Base-by-base conservation (phyloP, 2,329 filamentous ascomycete species). In the Nemania diffusa region DNA sequence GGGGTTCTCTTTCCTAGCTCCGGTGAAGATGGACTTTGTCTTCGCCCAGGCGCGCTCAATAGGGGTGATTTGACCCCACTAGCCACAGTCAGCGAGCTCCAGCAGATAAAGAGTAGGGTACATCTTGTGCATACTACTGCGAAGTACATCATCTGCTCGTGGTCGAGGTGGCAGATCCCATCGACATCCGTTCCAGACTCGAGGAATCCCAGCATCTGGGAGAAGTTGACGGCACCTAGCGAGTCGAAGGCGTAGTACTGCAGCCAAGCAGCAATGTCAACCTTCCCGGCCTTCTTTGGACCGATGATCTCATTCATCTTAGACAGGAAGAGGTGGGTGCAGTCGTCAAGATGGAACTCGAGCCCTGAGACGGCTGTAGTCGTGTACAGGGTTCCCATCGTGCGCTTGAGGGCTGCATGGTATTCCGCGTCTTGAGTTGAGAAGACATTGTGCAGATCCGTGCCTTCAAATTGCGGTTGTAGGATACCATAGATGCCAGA, bases 111-210 rank as follows among this genome's bases (percentile, higher is more conserved):
- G 4, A 17, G 15, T 2, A 2, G 11, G 40, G 13, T n/a, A 1
- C 7, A 20, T 24, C 22, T 17, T 48, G 3, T 44, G 17, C 53
- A 37, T 65, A 68, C 66, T 48, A 63, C 51, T 3, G 62, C 62
- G 50, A 68, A 68, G 20, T 68, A 65, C 59, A 68, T 60, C 66
- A 68, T 68, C 42, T 68, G 62, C 11, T 68, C 66, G 20, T 68
- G 66, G 42, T 68, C 67, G 8, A 65, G 22, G 20, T 69, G 59
- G 26, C 64, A 67, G 2, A 69, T 69, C 1, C 63, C 63, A 20
- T 69, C 67, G 13, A 69, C 56, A 24, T 67, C 67, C 1, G 57
- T 26, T 0, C 67, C 67, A 9, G 64, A 22, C 27, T 69, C 67
- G 17, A 69, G 57, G n/a, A 69, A 65, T 0, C 67, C 67, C 20